Conservation (phyloP, 2,329 filamentous ascomycete genomes). For the Bipolaris oryzae region DNA sequence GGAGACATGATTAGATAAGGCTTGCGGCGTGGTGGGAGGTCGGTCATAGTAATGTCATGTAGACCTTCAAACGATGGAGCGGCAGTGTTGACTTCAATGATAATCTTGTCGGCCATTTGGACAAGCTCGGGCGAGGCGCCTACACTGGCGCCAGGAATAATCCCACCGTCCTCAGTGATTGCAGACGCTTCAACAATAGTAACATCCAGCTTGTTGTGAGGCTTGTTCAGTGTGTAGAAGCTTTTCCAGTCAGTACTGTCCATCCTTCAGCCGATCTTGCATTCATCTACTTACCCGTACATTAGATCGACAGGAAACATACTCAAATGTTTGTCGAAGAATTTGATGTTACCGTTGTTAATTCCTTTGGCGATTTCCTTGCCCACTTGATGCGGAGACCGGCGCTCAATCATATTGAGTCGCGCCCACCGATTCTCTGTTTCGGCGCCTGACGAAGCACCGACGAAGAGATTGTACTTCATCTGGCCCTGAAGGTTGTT, state of each 20-base stretch:
- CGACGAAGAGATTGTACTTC: constrained; percentile 86
- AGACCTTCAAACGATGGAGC: constrained; percentile 82
- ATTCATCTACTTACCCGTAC: constrained; percentile 60
- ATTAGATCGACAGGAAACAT: constrained; percentile 91
- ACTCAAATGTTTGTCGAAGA: constrained; percentile 91
- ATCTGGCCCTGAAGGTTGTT: constrained; percentile 79
- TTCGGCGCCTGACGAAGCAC: constrained; percentile 86
- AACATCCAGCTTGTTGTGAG: constrained; percentile 76
- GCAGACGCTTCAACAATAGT: constrained; percentile 84
- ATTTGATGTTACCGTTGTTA: constrained; percentile 85
- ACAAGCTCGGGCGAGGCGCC: constrained; percentile 85
- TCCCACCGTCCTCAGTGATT: constrained; percentile 86
- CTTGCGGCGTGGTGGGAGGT: constrained; percentile 79
- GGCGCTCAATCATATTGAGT: constrained; percentile 87
- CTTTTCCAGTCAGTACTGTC: constrained; percentile 50
- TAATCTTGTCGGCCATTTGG: constrained; percentile 91
- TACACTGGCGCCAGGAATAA: constrained; percentile 84
- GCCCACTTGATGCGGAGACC: constrained; percentile 85
- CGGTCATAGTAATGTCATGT: constrained; percentile 90
- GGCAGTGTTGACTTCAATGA: constrained; percentile 90
- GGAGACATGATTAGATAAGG: constrained; percentile 85
- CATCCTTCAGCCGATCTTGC: not conserved
- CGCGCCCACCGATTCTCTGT: constrained; percentile 92
- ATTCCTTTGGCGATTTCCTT: constrained; percentile 91
- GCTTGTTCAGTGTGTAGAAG: constrained; percentile 81